A percentile compares a stretch with the other conserved stretches of the same genome.
Conservation (phyloP, 768 basidiomycete genomes). For the Rubroboletus satanas region DNA sequence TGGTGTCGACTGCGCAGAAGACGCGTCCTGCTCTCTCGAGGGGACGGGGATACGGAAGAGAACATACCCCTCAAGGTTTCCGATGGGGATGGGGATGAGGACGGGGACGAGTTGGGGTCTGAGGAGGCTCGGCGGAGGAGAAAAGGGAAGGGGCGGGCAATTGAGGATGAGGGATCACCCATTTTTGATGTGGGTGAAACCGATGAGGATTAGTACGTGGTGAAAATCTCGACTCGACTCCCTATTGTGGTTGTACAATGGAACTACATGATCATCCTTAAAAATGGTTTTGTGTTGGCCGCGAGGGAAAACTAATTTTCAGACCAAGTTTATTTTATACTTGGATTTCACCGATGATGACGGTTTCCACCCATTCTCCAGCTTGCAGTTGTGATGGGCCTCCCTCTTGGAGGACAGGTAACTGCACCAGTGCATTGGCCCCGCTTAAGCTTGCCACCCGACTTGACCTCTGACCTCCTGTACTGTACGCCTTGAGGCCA, state of each 20-base stretch:
- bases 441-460: conserved; percentile 75
- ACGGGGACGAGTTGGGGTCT: conserved; percentile 41
- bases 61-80: conserved; percentile 58
- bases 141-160: conserved; percentile 50
- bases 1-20: conserved; percentile 57
- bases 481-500: conserved; percentile 66
- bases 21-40: conserved; percentile 25
- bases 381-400: conserved; percentile 39
- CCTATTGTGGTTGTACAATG: no score
- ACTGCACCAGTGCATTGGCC: conserved; percentile 72
- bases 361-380: conserved; percentile 56
- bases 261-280: not conserved
- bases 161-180: conserved; percentile 33
- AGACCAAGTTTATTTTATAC: conserved; percentile 15
- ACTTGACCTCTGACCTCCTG: conserved; percentile 85
- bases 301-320: not conserved
- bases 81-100: conserved; percentile 31
- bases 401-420: conserved; percentile 46
- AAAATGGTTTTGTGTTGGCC: not conserved
- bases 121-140: conserved; percentile 32
- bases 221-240: no score
- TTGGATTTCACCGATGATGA: conserved; percentile 67
- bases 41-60: conserved; percentile 46
- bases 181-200: conserved; percentile 57
- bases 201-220: conserved; percentile 40